phyloP scores from a whole-genome alignment of 768 basidiomycete species.

The Leccinum uliginosum region DNA sequence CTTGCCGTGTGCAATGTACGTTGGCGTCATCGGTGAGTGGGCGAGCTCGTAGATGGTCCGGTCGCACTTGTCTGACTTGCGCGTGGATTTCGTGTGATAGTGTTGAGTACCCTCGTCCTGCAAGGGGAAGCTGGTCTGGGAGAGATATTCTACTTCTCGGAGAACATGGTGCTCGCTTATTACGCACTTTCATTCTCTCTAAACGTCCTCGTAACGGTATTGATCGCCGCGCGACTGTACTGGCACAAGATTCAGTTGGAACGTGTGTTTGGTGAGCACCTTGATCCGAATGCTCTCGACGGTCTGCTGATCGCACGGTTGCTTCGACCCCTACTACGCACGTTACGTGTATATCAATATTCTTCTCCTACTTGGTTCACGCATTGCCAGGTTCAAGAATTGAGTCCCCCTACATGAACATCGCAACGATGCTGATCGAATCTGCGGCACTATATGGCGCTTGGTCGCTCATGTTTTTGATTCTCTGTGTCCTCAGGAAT shows the following conservation, averaged over 20 bases:
- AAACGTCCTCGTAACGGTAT: slow-evolving; percentile 19
- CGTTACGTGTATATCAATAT: not conserved
- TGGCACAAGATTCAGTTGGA: slow-evolving; percentile 22
- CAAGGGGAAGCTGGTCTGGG: slow-evolving; percentile 14
- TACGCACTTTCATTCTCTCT: slow-evolving; percentile 23
- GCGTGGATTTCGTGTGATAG: slow-evolving; percentile 1
- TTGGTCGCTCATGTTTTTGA: slow-evolving; percentile 23
- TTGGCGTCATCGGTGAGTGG: slow-evolving; percentile 21
- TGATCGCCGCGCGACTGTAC: slow-evolving; percentile 23
- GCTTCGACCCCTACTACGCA: not conserved
- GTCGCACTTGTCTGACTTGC: not conserved
- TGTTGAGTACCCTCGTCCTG: slow-evolving; percentile 19
- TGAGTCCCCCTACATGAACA: slow-evolving; percentile 20
- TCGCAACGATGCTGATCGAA: slow-evolving; percentile 22
- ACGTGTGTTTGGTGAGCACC: slow-evolving; percentile 24
- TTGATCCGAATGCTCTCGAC: not conserved
- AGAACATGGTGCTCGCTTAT: slow-evolving; percentile 20
- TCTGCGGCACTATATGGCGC: slow-evolving; percentile 22
- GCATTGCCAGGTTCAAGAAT: slow-evolving; percentile 8
- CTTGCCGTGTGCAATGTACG: slow-evolving; percentile 22
- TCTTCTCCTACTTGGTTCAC: not conserved
- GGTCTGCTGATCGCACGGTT: not conserved
- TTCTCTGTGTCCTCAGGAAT: slow-evolving; percentile 13
- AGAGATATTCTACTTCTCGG: slow-evolving; percentile 20
- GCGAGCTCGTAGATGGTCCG: not conserved